Evolutionary conservation across 768 basidiomycete genomes (phyloP), one percentile per base, ranked within the genome.

Genomic region (Dendrothele bispora): DNA sequence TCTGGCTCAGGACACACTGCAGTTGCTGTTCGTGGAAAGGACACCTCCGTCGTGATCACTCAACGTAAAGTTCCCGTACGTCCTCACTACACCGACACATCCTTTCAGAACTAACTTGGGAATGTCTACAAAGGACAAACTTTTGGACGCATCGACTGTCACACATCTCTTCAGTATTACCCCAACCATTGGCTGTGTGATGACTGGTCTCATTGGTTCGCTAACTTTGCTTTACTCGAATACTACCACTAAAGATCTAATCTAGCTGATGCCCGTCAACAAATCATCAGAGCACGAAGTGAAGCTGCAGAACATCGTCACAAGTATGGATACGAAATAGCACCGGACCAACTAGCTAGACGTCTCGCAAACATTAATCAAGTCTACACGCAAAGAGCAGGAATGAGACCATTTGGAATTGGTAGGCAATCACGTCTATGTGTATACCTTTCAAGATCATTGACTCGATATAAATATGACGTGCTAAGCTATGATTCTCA

Each of bases 321-420:
- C 75, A 98, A 97, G 67, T 95, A 87, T 61, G 97, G 97, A 24
- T 95, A 98, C 62, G 97, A 99, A 71, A 97, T 99, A 59, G 95
- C 95, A 3, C 93, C 95, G 3, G 95, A 97, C 63, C 87, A 90
- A n/a, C 79, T 99, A 36, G 91, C 97, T 18, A 84, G 94, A 54
- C 80, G 95, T 39, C 73, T 99, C 61, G 97, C 95, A 26, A 97
- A 98, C 66, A 93, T 98, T 67, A 98, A 98, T 63, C 97, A 98
- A 69, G 95, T 98, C 2, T 98, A 98, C 69, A 99, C 97, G 2
- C 97, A 99, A 69, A 80, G 91, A 49, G 95, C 95, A 2, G 97
- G 82, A 29, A 98, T 99, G 95, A 80, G 97, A 34, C 97, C 97
- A 2, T 70, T 98, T 26, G 97, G 95, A 35, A 97, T 98, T 52